These are phyloP conservation scores for Trametes pubescens DNA, from an alignment of 1,284 basidiomycete genomes.

Conservation along the genomic window DNA sequence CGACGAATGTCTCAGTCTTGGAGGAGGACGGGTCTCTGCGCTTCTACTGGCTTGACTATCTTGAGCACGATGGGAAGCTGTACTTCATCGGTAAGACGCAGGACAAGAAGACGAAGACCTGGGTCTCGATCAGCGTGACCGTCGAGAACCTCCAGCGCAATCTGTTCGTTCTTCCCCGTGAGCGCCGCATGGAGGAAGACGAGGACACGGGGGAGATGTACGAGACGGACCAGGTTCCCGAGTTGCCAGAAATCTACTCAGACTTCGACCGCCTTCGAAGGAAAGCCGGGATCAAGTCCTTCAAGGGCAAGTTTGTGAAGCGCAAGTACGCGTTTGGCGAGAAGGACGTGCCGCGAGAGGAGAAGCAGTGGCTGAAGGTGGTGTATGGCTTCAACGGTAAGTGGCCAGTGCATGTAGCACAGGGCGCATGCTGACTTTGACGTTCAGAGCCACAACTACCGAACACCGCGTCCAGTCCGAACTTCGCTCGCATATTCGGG, in stretches of 20 bases:
- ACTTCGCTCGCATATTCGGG: constrained; percentile 92
- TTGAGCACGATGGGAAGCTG: constrained; percentile 81
- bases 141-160: constrained; percentile 91
- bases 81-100: constrained; percentile 91
- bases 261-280: constrained; percentile 88
- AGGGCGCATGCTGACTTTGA: constrained; percentile 1
- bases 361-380: constrained; percentile 92
- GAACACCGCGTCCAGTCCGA: constrained; percentile 77
- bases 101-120: constrained; percentile 72
- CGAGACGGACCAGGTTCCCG: constrained; percentile 82
- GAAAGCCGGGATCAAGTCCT: constrained; percentile 80
- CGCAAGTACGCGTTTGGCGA: constrained; percentile 96
- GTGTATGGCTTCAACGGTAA: constrained; percentile 85
- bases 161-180: constrained; percentile 90
- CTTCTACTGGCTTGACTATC: constrained; percentile 95
- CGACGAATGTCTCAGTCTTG: constrained; percentile 62
- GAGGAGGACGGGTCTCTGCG: constrained; percentile 86
- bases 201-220: constrained; percentile 61
- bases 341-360: constrained; percentile 81
- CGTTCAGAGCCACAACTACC: constrained; percentile 70
- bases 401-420: constrained; percentile 29
- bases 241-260: constrained; percentile 75
- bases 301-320: constrained; percentile 85
- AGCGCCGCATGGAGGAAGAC: constrained; percentile 67
- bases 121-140: constrained; percentile 90